Conservation (phyloP, 2,329 filamentous ascomycete species). For the Penicillium crustosum region DNA sequence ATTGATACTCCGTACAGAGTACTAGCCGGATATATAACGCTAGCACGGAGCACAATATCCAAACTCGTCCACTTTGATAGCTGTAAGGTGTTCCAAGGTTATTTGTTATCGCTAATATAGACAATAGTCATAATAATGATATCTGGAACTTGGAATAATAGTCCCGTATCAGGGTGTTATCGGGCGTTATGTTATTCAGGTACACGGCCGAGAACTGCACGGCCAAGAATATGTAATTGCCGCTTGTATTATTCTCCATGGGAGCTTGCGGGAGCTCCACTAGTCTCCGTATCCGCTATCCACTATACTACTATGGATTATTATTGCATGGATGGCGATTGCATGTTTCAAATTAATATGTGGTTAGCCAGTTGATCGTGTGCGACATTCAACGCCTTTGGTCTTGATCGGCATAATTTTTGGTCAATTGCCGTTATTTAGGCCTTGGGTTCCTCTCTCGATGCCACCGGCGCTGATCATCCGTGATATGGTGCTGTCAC, state of each 20-base stretch:
- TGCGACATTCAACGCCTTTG: not conserved
- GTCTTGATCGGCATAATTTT: not conserved
- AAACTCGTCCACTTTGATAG: not conserved
- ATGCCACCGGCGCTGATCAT: constrained; percentile 1
- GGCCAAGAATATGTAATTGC: not conserved
- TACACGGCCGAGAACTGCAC: not conserved
- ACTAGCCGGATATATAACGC: not conserved
- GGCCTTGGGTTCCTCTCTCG: not conserved
- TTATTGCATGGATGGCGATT: not conserved
- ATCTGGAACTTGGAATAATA: not conserved
- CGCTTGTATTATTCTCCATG: not conserved
- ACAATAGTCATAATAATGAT: not conserved
- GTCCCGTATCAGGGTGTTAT: constrained; percentile 1
- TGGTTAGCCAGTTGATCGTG: not conserved
- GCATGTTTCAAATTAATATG: constrained; percentile 1
- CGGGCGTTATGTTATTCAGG: not conserved
- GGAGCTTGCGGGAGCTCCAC: constrained; percentile 1
- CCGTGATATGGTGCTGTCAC: not conserved
- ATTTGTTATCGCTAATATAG: not conserved
- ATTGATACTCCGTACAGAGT: not conserved
- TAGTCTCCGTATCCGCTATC: not conserved
- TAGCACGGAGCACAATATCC: not conserved
- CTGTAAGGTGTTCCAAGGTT: too few relatives aligned
- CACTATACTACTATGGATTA: not conserved
- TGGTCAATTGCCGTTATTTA: not conserved